Evolutionary conservation across 176 grass and related monocot genomes (phyloP).

Genomic region (Avena atlantica): DNA sequence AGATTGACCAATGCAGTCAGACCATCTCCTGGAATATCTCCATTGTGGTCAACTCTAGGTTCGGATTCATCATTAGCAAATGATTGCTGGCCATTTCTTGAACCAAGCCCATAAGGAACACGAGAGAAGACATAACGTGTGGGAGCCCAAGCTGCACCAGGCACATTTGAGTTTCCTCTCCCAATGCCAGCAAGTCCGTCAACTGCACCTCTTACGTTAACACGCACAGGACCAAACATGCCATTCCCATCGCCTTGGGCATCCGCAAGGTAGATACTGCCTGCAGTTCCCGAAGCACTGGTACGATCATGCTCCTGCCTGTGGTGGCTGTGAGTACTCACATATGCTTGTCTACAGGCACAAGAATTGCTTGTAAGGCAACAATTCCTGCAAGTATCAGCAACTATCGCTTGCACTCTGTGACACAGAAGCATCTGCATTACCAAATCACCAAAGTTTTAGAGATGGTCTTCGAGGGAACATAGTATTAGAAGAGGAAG

Average conservation of each 20-base stretch:
- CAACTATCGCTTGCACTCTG: conserved; percentile 81
- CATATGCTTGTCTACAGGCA: conserved; percentile 93
- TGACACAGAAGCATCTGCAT: conserved; percentile 95
- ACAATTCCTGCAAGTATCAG: conserved; percentile 95
- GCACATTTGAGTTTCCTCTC: conserved; percentile 76
- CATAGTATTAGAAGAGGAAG: conserved; percentile 14
- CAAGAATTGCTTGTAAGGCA: conserved; percentile 89
- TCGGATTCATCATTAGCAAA: conserved; percentile 85
- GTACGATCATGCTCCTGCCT: conserved; percentile 87
- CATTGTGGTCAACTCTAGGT: conserved; percentile 80
- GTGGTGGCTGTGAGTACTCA: conserved; percentile 72
- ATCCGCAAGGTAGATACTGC: conserved; percentile 75
- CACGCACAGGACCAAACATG: conserved; percentile 72
- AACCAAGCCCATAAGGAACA: conserved; percentile 83
- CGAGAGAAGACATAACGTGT: conserved; percentile 97
- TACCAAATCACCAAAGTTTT: conserved; percentile 52
- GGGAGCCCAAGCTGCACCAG: conserved; percentile 83
- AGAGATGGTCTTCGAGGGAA: conserved; percentile 36
- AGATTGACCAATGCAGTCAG: conserved; percentile 92
- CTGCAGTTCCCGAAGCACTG: conserved; percentile 66
- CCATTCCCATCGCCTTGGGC: conserved; percentile 78
- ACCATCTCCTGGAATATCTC: conserved; percentile 81
- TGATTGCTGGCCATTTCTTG: conserved; percentile 76
- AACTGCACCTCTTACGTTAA: conserved; percentile 87
- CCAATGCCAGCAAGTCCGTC: conserved; percentile 96